These are phyloP conservation scores for Leishmania mexicana DNA, from an alignment of 208 protist genomes.

Conservation along the genomic window DNA sequence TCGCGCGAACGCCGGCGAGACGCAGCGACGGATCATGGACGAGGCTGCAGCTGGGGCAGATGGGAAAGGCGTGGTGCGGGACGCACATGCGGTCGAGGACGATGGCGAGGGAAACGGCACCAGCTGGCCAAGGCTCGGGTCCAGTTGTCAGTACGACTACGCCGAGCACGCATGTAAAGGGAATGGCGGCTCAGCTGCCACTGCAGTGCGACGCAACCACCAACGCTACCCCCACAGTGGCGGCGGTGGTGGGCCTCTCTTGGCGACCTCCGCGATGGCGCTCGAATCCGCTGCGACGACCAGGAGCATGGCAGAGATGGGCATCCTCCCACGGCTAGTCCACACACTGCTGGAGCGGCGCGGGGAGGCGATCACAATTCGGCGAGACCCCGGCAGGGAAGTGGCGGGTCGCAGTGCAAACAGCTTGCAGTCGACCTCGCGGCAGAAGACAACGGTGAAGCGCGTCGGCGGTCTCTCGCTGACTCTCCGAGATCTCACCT, in stretches of 20 bases:
- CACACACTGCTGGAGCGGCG: slow-evolving; percentile 76
- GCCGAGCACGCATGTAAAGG: slow-evolving; percentile 2
- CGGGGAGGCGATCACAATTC: slow-evolving; percentile 49
- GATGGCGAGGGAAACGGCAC: slow-evolving; percentile 23
- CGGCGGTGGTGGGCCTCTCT: not conserved
- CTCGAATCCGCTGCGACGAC: not conserved
- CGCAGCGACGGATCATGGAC: not conserved
- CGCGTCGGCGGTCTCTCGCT: slow-evolving; percentile 30
- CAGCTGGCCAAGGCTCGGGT: slow-evolving; percentile 18
- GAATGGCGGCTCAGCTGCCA: slow-evolving; percentile 8
- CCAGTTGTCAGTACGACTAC: slow-evolving; percentile 25
- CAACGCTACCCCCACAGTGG: slow-evolving; percentile 2
- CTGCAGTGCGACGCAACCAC: slow-evolving; percentile 1
- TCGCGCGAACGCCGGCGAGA: not conserved
- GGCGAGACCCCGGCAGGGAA: slow-evolving; percentile 18
- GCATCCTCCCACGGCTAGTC: slow-evolving; percentile 82
- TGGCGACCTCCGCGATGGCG: not conserved
- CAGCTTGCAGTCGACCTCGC: slow-evolving; percentile 4
- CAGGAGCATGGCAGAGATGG: slow-evolving; percentile 43
- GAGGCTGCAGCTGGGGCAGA: slow-evolving; percentile 1
- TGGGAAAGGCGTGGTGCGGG: slow-evolving; percentile 1
- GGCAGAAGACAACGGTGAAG: slow-evolving; percentile 8
- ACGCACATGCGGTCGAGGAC: not conserved
- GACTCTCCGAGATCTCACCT: slow-evolving; percentile 67
- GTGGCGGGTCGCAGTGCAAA: not conserved